Evolutionary conservation across 2,329 filamentous ascomycete species (phyloP), one percentile per base, ranked within the genome.

Genomic region (Cryphonectria nitschkei): DNA sequence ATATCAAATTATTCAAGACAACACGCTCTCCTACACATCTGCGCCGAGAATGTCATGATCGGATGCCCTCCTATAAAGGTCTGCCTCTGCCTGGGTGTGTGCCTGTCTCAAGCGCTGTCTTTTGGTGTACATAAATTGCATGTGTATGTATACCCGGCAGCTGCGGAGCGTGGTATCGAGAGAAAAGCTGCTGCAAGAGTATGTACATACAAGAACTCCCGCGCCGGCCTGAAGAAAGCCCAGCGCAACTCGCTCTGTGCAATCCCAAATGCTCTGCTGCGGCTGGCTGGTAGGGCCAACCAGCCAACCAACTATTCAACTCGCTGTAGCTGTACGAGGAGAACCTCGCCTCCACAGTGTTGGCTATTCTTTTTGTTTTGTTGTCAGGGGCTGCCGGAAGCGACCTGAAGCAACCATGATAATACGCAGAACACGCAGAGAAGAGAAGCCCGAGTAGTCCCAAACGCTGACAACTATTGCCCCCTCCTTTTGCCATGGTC

Each of bases 131-230:
- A 41, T 41, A 16, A 39, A 34, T 60, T 60, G 56, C 32, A 60
- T 64, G n/a, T 46, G 19, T 39, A 46, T 46, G 37, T 46, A 29
- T 46, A 29, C 39, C 37, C n/a, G 37, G 60, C 60, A 62, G 60
- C 37, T 8, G 14, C 61, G 39, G 14, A 26, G 22, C n/a, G 16
- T 39, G 14, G 61, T 64, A 29, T 64, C 41, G 39, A 39, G 19
- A 62, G 22, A 26, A 63, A 43, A 64, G 58, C 34, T 61, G 58
- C 58, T 64, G 41, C 61, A 65, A 34, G 43, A 65, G 41, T 52
- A 52, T 64, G 26, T 65, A 65, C 58, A 61, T n/a, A 39, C 63
- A 65, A 34, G 14, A 22, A 37, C 63, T 43, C 9, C 39, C 13
- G 16, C 41, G 19, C 29, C 41, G 7, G 19, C 43, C 5, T 52